Percentiles rank a stretch among this genome's conserved stretches.
phyloP scores from a whole-genome alignment of 257 asterid genomes.

The Pogostemon cablin region DNA sequence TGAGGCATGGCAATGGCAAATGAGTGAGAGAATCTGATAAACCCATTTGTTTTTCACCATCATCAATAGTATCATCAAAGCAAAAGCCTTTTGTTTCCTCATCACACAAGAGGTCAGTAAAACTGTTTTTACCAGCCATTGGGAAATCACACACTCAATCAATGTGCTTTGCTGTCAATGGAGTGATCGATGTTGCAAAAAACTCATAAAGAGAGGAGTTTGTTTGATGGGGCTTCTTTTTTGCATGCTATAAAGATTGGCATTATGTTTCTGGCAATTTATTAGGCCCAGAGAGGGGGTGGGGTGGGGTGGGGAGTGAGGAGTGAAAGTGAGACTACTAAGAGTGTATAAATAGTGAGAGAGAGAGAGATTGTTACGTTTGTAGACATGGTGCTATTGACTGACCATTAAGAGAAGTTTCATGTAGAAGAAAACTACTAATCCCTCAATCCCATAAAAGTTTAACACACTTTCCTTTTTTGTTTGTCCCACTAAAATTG shows the following conservation, averaged over 20 bases:
- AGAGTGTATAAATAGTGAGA: constrained; percentile 30
- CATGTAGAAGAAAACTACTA: constrained; percentile 42
- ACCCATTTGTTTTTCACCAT: not conserved
- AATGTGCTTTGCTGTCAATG: constrained; percentile 34
- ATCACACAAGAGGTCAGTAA: constrained; percentile 53
- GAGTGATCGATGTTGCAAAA: constrained; percentile 16
- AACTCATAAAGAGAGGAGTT: constrained; percentile 35
- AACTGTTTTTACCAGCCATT: constrained; percentile 51
- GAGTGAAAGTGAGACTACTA: constrained; percentile 30
- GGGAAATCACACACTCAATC: constrained; percentile 32
- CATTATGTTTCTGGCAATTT: constrained; percentile 36
- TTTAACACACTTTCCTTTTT: no score
- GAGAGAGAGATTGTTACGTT: not conserved
- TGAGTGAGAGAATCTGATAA: constrained; percentile 41
- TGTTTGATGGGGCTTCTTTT: constrained; percentile 27
- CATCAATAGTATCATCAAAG: constrained; percentile 35
- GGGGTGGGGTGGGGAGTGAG: constrained; percentile 24
- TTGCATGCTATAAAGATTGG: constrained; percentile 39
- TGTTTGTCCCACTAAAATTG: no score
- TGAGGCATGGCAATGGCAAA: constrained; percentile 44
- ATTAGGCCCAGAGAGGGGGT: constrained; percentile 29
- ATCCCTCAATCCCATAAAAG: no score
- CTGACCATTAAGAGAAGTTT: constrained; percentile 29
- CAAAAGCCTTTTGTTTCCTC: constrained; percentile 47
- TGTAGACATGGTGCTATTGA: constrained; percentile 23